Evolutionary conservation across 2,329 filamentous ascomycete genomes (phyloP), one percentile per base, ranked within the genome.

Genomic region (Thielaviopsis populi): DNA sequence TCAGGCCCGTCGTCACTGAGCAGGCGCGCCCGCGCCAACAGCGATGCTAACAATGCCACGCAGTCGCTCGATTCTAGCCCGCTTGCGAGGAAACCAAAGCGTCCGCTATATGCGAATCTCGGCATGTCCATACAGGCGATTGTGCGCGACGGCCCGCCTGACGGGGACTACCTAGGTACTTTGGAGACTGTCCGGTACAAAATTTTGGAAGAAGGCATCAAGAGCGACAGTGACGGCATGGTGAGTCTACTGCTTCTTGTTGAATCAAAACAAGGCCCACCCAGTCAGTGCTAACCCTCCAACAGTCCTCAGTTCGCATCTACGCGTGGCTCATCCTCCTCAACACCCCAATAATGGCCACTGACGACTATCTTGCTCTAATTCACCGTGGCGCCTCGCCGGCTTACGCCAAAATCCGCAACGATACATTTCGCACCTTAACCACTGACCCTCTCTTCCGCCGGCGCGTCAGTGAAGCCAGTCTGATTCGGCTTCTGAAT

Each of bases 381-480:
- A 87, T 99, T 68, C 91, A 95, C 71, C 89, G 94, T 68, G 92
- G 94, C 67, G 88, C 92, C 27, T 97, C 92, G 2, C 91, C 92
- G 0, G 91, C 91, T 56, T 96, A 99, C 76, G 85, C 89, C 70
- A 99, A 99, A 77, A 99, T 99, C 72, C 89, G 91, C 73, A 96
- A 99, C 75, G 94, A 99, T 74, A 96, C 94, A 48, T 97, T 97
- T 74, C 89, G 94, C 69, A 99, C 94, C 0, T 80, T 99, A 63
- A 94, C 94, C 40, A 96, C 92, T 61, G 94, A 99, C 71, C 91
- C 92, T n/a, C 83, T 99, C 42, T 99, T 97, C 78, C 89, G 94
- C 67, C 85, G 94, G 40, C 87, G 92, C 65, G 94, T 99, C 66
- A 96, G 90, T 65, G 94, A 99, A 74, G 95, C 95, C 67, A 95